Conservation (phyloP, 2,329 filamentous ascomycete genomes). For the Aspergillus puulaauensis region DNA sequence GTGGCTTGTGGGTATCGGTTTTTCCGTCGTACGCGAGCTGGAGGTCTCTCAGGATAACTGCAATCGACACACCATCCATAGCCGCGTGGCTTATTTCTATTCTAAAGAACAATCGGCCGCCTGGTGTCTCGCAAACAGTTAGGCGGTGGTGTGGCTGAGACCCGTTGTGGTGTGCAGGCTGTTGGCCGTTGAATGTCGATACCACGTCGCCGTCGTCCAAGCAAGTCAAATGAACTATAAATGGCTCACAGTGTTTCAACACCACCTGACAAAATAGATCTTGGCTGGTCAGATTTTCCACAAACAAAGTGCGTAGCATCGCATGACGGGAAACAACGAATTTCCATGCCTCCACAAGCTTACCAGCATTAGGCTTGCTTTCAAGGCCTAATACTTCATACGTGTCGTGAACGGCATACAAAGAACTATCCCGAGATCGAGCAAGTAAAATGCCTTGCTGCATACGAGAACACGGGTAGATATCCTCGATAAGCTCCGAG, state of each 20-base stretch:
- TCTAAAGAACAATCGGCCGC: constrained; percentile 42
- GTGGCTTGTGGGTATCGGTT: constrained; percentile 36
- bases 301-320: constrained; percentile 40
- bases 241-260: constrained; percentile 29
- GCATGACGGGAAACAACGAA: constrained; percentile 32
- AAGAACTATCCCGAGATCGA: constrained; percentile 30
- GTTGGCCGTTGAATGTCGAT: constrained; percentile 28
- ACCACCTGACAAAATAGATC: constrained; percentile 37
- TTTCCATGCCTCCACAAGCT: constrained; percentile 31
- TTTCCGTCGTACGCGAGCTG: constrained; percentile 46
- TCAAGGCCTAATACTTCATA: constrained; percentile 31
- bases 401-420: constrained; percentile 40
- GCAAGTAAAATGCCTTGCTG: constrained; percentile 40
- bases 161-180: constrained; percentile 25
- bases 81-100: constrained; percentile 54
- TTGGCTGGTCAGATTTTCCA: constrained; percentile 31
- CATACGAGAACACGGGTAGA: constrained; percentile 40
- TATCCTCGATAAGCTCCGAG: constrained; percentile 42
- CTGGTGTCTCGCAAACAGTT: constrained; percentile 44
- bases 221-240: constrained; percentile 31
- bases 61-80: constrained; percentile 53
- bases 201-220: constrained; percentile 29
- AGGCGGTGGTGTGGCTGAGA: constrained; percentile 46
- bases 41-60: constrained; percentile 49
- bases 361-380: constrained; percentile 25